These are phyloP conservation scores for Saccharomyces eubayanus DNA, from an alignment of 805 yeast genomes.

Conservation along the genomic window DNA sequence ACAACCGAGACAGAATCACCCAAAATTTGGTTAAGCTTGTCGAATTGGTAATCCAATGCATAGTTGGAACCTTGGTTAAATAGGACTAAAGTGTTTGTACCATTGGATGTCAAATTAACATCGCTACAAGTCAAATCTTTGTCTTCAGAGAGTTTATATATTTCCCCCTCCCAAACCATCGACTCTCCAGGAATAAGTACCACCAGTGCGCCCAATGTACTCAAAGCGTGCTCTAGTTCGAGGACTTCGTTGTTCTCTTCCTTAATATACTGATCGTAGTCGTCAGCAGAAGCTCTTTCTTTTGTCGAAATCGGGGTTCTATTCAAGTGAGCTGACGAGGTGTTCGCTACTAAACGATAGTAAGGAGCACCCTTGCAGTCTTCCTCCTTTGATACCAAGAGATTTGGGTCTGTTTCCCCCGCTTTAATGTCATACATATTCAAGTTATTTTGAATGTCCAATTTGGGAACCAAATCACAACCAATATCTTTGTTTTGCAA, in stretches of 20 bases:
- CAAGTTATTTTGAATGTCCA: slow-evolving; percentile 26
- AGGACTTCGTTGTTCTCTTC: slow-evolving; percentile 23
- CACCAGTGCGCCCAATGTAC: slow-evolving; percentile 50
- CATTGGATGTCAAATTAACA: slow-evolving; percentile 19
- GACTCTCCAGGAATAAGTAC: slow-evolving; percentile 77
- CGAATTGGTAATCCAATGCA: slow-evolving; percentile 47
- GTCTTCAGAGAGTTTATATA: slow-evolving; percentile 42
- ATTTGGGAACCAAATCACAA: slow-evolving; percentile 35
- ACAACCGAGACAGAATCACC: slow-evolving; percentile 47
- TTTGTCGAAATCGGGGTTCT: slow-evolving; percentile 2
- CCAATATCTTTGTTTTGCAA: slow-evolving; percentile 44
- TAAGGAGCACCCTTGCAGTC: slow-evolving; percentile 23
- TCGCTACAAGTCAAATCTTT: slow-evolving; percentile 15
- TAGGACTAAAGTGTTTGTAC: slow-evolving; percentile 15
- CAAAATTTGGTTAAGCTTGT: slow-evolving; percentile 48
- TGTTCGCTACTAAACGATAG: slow-evolving; percentile 10
- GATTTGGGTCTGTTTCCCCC: slow-evolving; percentile 17
- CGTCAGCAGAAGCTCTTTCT: neutral
- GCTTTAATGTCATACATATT: slow-evolving; percentile 20
- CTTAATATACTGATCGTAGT: slow-evolving; percentile 26
- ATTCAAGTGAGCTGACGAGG: neutral
- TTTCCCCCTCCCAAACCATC: slow-evolving; percentile 82
- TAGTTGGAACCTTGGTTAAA: slow-evolving; percentile 52
- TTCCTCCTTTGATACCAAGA: slow-evolving; percentile 26
- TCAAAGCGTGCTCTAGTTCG: slow-evolving; percentile 22